phyloP scores from a whole-genome alignment of 331 rosid genomes.

The Acacia concinna region DNA sequence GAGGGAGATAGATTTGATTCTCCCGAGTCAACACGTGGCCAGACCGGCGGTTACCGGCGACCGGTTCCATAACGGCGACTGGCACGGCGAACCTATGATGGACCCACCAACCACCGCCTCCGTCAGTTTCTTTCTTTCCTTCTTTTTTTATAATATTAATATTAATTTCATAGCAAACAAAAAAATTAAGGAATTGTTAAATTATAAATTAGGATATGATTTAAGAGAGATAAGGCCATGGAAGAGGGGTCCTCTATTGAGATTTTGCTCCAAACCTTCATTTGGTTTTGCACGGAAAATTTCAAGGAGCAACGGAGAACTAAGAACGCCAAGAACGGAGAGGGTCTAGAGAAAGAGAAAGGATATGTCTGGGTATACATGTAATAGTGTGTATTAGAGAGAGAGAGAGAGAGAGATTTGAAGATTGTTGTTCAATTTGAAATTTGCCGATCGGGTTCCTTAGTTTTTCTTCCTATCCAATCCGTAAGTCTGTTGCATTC shows the following conservation, averaged over 20 bases:
- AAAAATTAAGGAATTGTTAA: slow-evolving; percentile 29
- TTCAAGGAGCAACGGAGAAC: slow-evolving; percentile 45
- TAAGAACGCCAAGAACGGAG: slow-evolving; percentile 37
- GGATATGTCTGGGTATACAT: slow-evolving; percentile 16
- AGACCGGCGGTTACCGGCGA: slow-evolving; percentile 36
- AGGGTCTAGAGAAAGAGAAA: slow-evolving; percentile 29
- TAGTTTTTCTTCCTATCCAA: slow-evolving; percentile 59
- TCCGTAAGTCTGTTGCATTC: slow-evolving; percentile 55
- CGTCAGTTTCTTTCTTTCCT: slow-evolving; percentile 4
- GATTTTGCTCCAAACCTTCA: slow-evolving; percentile 50
- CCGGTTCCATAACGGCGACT: slow-evolving; percentile 45
- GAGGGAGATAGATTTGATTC: not conserved
- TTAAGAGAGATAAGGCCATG: slow-evolving; percentile 51
- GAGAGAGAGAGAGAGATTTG: slow-evolving; percentile 21
- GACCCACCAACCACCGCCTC: slow-evolving; percentile 33
- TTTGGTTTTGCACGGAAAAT: slow-evolving; percentile 69
- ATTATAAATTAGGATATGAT: slow-evolving; percentile 38
- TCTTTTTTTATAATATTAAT: not conserved
- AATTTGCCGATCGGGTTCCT: slow-evolving; percentile 53
- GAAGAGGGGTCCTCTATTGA: slow-evolving; percentile 33
- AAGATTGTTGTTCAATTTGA: slow-evolving; percentile 34
- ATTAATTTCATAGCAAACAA: not conserved
- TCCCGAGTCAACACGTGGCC: slow-evolving; percentile 54
- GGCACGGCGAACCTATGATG: slow-evolving; percentile 26
- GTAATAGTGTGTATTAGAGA: slow-evolving; percentile 18